Evolutionary conservation across 352 stramenopile genomes (phyloP).

Genomic region (Phytophthora sansomeana): DNA sequence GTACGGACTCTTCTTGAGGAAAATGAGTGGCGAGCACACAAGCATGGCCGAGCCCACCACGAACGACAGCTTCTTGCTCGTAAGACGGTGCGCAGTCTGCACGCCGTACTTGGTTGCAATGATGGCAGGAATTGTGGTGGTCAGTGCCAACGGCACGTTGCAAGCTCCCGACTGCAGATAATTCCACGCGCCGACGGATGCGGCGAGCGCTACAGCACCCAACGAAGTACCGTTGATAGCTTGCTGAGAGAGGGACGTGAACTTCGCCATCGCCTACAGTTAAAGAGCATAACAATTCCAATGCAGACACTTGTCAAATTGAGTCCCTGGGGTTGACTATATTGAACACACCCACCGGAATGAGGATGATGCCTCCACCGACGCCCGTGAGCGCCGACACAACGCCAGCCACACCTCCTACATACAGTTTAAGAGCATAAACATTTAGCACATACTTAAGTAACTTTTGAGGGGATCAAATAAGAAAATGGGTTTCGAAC

Average conservation of each 20-base stretch:
- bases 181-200: slow-evolving; percentile 77
- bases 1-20: slow-evolving; percentile 82
- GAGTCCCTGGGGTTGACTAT: not conserved
- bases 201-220: slow-evolving; percentile 75
- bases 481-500: slow-evolving; percentile 14
- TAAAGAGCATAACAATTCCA: slow-evolving; percentile 9
- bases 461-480: not conserved
- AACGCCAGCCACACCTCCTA: slow-evolving; percentile 67
- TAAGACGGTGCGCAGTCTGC: slow-evolving; percentile 75
- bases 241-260: slow-evolving; percentile 81
- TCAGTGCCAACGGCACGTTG: slow-evolving; percentile 78
- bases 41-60: slow-evolving; percentile 87
- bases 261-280: slow-evolving; percentile 77
- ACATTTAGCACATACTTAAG: not conserved
- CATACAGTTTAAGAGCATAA: slow-evolving; percentile 24
- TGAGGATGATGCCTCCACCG: slow-evolving; percentile 84
- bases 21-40: slow-evolving; percentile 77
- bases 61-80: slow-evolving; percentile 76
- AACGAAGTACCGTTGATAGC: slow-evolving; percentile 87
- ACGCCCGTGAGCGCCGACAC: slow-evolving; percentile 85
- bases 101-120: slow-evolving; percentile 84
- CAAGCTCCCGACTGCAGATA: slow-evolving; percentile 72
- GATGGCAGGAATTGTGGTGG: slow-evolving; percentile 79
- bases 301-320: not conserved
- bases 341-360: slow-evolving; percentile 57